Conservation (phyloP, 2,329 filamentous ascomycete genomes). For the Botrytis fabae region DNA sequence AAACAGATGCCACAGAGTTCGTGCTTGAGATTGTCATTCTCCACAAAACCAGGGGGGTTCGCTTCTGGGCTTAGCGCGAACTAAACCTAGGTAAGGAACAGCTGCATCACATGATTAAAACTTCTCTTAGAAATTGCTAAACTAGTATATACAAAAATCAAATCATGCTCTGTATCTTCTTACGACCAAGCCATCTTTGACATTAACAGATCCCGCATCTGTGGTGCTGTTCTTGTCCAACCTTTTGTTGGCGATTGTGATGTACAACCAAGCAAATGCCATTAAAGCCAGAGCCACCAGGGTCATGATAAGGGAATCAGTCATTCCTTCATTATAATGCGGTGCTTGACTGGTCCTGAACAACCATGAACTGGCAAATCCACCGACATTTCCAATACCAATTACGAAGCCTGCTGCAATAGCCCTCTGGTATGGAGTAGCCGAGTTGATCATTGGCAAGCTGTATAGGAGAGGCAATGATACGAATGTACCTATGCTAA, state of each 20-base stretch:
- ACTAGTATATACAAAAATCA: background rate
- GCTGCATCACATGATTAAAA: background rate
- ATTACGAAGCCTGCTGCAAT: conserved; percentile 54
- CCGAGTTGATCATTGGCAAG: conserved; percentile 64
- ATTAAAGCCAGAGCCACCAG: conserved; percentile 22
- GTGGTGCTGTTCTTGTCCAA: conserved; percentile 9
- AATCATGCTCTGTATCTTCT: conserved; percentile 12
- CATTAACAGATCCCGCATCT: background rate
- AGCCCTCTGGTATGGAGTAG: conserved; percentile 60
- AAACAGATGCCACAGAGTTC: background rate
- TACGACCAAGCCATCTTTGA: background rate
- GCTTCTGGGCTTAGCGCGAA: background rate
- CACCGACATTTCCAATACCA: conserved; percentile 70
- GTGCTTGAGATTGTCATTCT: background rate
- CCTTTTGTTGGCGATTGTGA: conserved; percentile 21
- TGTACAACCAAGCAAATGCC: conserved; percentile 22
- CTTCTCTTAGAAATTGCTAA: background rate
- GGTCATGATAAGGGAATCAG: conserved; percentile 25
- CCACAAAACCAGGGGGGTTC: conserved; percentile 2
- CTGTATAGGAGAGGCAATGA: conserved; percentile 64
- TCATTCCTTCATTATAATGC: conserved; percentile 60
- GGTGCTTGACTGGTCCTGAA: conserved; percentile 63
- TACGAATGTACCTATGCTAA: conserved; percentile 61
- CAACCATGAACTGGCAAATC: conserved; percentile 62
- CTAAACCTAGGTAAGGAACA: background rate